Evolutionary conservation across 768 basidiomycete species (phyloP).

Genomic region (Tylopilus felleus): DNA sequence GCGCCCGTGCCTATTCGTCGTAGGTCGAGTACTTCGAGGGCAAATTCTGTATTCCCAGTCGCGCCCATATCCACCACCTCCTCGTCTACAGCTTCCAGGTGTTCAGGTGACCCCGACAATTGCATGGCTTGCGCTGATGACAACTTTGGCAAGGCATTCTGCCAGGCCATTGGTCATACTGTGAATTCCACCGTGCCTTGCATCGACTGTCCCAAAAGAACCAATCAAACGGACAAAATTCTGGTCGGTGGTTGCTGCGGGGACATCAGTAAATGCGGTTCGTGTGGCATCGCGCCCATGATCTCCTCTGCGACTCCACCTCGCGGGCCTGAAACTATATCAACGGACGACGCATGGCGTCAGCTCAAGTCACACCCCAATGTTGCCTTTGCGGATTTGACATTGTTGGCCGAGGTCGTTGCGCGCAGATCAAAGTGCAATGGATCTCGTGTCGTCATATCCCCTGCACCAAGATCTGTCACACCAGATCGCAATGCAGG

Average conservation of each 20-base stretch:
- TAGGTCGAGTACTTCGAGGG: slow-evolving; percentile 36
- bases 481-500: slow-evolving; percentile 42
- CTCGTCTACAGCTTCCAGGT: slow-evolving; percentile 37
- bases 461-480: slow-evolving; percentile 47
- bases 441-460: slow-evolving; percentile 63
- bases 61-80: slow-evolving; percentile 34
- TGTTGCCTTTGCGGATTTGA: slow-evolving; percentile 77
- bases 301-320: slow-evolving; percentile 21
- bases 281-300: slow-evolving; percentile 32
- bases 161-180: slow-evolving; percentile 66
- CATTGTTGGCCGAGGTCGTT: slow-evolving; percentile 85
- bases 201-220: slow-evolving; percentile 49
- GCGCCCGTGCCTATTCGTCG: slow-evolving; percentile 80
- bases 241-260: slow-evolving; percentile 37
- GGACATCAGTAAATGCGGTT: slow-evolving; percentile 30
- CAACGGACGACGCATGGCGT: slow-evolving; percentile 81
- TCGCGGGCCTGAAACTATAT: slow-evolving; percentile 50
- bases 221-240: slow-evolving; percentile 25
- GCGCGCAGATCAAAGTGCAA: slow-evolving; percentile 76
- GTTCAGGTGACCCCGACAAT: slow-evolving; percentile 85
- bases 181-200: slow-evolving; percentile 53
- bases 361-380: slow-evolving; percentile 87
- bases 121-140: slow-evolving; percentile 85
- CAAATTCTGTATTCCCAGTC: slow-evolving; percentile 55
- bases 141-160: slow-evolving; percentile 85